Base-by-base conservation (phyloP, 306 rosid species). In the Hippophae rhamnoides region DNA sequence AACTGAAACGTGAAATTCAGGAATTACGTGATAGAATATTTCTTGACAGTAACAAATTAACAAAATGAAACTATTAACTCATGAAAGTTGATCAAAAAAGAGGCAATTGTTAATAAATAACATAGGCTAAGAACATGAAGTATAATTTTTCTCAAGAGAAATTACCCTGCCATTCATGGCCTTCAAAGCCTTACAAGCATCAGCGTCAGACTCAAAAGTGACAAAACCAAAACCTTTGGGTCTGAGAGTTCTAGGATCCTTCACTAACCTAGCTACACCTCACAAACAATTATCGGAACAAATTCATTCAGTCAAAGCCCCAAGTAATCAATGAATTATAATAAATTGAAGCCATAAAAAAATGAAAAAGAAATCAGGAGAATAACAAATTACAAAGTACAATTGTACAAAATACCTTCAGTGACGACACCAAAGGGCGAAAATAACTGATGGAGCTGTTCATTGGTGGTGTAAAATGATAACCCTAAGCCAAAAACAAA, bases 211-310 rank as follows among this genome's bases (percentile, higher is more conserved):
- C 25, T 82, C 25, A 56, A 57, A 90, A 7, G 90, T 64, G 10
- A 90, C 90, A 66, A 90, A 90, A 40, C 89, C 97, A 53, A 82
- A 86, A n/a, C 97, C 95, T 81, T 86, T 90, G 38, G 94, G 85
- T 64, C 97, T 84, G 38, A 13, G 51, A 40, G 95, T 86, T 58
- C 8, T 41, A 7, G 50, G 72, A 69, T 90, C 94, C 27, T 54
- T 1, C 31, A 81, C 69, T 26, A 90, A 76, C 48, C 59, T 47
- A 56, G 79, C 97, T 89, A 68, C 57, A 66, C 7, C 18, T 0
- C 40, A 47, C 9, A 45, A 5, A 59, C 25, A 13, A 56, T 44
- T 43, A 48, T 27, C 23, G 45, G 4, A 65, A 47, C 46, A 50
- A 2, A 49, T 31, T 49, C 14, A n/a, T 11, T 12, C 8, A 47